Evolutionary conservation across 495 filamentous ascomycete species (phyloP).

Genomic region (Neurospora sp.): DNA sequence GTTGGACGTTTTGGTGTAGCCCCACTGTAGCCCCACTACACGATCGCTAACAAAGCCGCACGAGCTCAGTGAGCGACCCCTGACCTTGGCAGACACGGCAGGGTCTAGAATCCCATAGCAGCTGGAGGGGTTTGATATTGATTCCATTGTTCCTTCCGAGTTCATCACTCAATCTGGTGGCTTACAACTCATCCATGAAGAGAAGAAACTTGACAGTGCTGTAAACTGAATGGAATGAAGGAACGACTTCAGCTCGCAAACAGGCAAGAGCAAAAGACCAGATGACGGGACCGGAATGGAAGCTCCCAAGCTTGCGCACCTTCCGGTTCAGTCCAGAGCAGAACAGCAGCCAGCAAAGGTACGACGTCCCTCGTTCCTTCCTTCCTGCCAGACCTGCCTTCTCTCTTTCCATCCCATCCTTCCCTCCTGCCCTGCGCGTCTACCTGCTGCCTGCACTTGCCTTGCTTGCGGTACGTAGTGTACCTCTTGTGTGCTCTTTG

Average conservation of each 20-base stretch:
- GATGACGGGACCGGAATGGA: neutral
- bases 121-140: neutral
- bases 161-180: neutral
- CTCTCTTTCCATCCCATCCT: neutral
- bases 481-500: neutral
- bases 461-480: neutral
- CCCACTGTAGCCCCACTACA: neutral
- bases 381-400: neutral
- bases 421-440: neutral
- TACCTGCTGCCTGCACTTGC: too few species aligned
- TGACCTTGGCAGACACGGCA: neutral
- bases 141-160: neutral
- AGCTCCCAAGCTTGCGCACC: neutral
- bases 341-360: neutral
- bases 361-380: neutral
- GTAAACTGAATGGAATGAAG: neutral
- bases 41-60: neutral
- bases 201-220: neutral
- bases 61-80: neutral
- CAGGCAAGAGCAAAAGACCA: neutral
- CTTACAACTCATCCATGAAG: neutral
- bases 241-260: neutral
- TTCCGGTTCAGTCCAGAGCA: neutral
- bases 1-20: neutral
- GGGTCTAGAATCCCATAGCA: neutral